Evolutionary conservation across 805 yeast species (phyloP).

Genomic region (Priceomyces castillae): DNA sequence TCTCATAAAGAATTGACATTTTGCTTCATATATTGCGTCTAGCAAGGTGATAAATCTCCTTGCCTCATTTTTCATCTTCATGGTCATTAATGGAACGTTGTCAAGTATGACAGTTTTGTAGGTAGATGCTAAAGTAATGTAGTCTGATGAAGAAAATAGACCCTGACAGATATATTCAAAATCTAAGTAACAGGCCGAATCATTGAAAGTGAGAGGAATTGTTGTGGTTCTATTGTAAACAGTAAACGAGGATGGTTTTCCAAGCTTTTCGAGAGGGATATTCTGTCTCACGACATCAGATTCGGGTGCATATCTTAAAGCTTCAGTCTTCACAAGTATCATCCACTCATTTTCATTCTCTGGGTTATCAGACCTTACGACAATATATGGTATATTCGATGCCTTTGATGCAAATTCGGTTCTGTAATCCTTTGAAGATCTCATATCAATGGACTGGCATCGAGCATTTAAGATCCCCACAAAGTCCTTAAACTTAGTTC

Average conservation of each 20-base stretch:
- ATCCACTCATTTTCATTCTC: slow-evolving; percentile 35
- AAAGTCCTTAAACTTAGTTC: slow-evolving; percentile 55
- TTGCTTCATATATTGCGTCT: slow-evolving; percentile 68
- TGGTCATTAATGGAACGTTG: slow-evolving; percentile 57
- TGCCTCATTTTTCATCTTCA: slow-evolving; percentile 63
- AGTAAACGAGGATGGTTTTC: slow-evolving; percentile 28
- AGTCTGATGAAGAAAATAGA: slow-evolving; percentile 63
- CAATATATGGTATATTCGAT: slow-evolving; percentile 23
- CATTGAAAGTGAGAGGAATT: slow-evolving; percentile 42
- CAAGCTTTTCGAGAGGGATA: slow-evolving; percentile 11
- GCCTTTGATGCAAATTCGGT: slow-evolving; percentile 20
- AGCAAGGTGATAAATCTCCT: slow-evolving; percentile 61
- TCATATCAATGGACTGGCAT: slow-evolving; percentile 63
- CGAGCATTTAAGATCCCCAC: slow-evolving; percentile 54
- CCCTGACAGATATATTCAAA: slow-evolving; percentile 57
- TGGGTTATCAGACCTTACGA: slow-evolving; percentile 26
- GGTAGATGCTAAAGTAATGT: slow-evolving; percentile 61
- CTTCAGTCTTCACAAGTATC: slow-evolving; percentile 22
- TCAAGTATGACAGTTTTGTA: slow-evolving; percentile 58
- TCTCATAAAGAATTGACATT: slow-evolving; percentile 56
- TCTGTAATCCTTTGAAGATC: slow-evolving; percentile 57
- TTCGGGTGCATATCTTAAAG: slow-evolving; percentile 13
- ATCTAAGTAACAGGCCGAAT: slow-evolving; percentile 47
- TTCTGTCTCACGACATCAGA: slow-evolving; percentile 2
- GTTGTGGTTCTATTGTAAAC: slow-evolving; percentile 57